Evolutionary conservation across 2,329 filamentous ascomycete species (phyloP).

Genomic region (Cercospora berteroae): DNA sequence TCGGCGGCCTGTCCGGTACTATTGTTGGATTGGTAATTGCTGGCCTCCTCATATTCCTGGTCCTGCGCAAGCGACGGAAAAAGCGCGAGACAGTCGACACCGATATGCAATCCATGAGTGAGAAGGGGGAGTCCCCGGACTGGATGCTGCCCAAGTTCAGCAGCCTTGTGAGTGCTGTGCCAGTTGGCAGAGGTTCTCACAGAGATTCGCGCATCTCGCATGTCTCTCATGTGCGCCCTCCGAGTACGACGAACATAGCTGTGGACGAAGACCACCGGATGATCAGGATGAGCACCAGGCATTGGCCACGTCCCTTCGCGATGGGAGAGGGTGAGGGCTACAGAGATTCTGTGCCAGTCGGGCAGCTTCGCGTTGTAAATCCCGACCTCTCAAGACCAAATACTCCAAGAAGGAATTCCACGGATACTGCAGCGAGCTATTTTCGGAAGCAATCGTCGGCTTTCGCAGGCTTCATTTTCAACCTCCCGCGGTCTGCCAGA

Average conservation of each 20-base stretch:
- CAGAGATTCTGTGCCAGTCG: slow-evolving; percentile 32
- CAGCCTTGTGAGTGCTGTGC: slow-evolving; percentile 2
- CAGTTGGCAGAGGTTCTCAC: slow-evolving; percentile 16
- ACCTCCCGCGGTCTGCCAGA: slow-evolving; percentile 10
- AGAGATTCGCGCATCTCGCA: slow-evolving; percentile 8
- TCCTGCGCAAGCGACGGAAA: slow-evolving; percentile 28
- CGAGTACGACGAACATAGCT: slow-evolving; percentile 23
- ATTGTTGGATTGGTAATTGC: slow-evolving; percentile 34
- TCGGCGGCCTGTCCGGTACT: slow-evolving; percentile 35
- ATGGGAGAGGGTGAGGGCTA: slow-evolving; percentile 35
- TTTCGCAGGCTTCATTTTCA: slow-evolving; percentile 22
- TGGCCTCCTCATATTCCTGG: slow-evolving; percentile 31
- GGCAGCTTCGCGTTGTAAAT: slow-evolving; percentile 36
- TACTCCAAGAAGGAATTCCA: slow-evolving; percentile 19
- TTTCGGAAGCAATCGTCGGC: slow-evolving; percentile 26
- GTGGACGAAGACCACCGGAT: slow-evolving; percentile 37
- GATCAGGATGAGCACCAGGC: slow-evolving; percentile 36
- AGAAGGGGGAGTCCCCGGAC: slow-evolving; percentile 15
- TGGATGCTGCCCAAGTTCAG: slow-evolving; percentile 11
- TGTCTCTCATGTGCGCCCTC: slow-evolving; percentile 18
- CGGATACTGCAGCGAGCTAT: slow-evolving; percentile 24
- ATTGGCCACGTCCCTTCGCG: slow-evolving; percentile 38
- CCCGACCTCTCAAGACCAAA: slow-evolving; percentile 32
- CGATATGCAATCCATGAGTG: slow-evolving; percentile 14
- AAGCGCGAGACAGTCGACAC: slow-evolving; percentile 14